Evolutionary conservation across 2,329 filamentous ascomycete species (phyloP).

Genomic region (Epichloe amarillans): DNA sequence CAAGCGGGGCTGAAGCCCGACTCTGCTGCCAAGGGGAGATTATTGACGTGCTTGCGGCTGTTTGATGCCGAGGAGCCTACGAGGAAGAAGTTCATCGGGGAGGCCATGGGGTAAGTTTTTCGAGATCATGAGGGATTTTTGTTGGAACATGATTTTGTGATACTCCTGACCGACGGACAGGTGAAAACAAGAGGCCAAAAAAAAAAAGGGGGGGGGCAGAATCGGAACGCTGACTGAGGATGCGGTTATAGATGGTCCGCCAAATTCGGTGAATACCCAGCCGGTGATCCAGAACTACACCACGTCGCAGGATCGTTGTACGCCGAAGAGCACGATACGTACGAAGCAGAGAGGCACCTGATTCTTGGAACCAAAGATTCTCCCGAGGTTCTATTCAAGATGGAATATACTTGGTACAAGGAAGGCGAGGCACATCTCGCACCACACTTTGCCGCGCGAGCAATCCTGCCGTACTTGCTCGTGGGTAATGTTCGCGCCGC

Average conservation of each 20-base stretch:
- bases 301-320: constrained; percentile 80
- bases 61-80: constrained; percentile 79
- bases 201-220: background rate
- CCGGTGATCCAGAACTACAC: constrained; percentile 87
- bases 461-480: constrained; percentile 80
- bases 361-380: constrained; percentile 82
- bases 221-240: constrained; percentile 4
- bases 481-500: constrained; percentile 84
- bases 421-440: constrained; percentile 81
- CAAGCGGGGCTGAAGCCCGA: constrained; percentile 73
- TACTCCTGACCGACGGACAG: too few relatives aligned
- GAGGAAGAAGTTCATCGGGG: constrained; percentile 80
- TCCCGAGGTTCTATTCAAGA: constrained; percentile 59
- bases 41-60: constrained; percentile 66
- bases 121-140: background rate
- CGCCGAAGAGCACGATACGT: constrained; percentile 83
- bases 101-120: constrained; percentile 57
- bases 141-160: background rate
- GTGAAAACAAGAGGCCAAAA: background rate
- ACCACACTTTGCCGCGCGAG: constrained; percentile 72
- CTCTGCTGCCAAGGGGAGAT: constrained; percentile 55
- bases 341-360: constrained; percentile 87
- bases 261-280: constrained; percentile 74
- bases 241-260: constrained; percentile 54
- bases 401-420: constrained; percentile 92